Conservation (phyloP, 78 protist genomes). For the Neovahlkampfia damariscottae region DNA sequence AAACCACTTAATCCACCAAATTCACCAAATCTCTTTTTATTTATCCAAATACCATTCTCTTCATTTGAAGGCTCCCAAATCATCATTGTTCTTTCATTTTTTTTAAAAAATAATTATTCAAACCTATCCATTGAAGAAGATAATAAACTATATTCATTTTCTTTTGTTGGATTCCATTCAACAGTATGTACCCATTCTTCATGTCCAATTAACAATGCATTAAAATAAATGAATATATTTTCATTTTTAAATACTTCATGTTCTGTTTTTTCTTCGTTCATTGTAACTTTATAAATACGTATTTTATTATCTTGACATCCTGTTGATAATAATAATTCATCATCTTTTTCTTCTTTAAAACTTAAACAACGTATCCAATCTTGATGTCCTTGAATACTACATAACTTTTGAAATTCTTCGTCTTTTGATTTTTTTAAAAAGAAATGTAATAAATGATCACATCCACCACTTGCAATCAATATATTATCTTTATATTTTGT, state of each 20-base stretch:
- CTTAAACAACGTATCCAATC: not conserved
- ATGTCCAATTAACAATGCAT: not conserved
- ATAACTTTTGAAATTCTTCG: not conserved
- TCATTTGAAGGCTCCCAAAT: not conserved
- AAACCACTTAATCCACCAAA: constrained; percentile 12
- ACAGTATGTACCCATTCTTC: constrained; percentile 12
- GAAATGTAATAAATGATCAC: not conserved
- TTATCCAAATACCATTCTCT: not conserved
- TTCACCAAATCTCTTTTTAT: not conserved
- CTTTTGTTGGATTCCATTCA: constrained; percentile 5
- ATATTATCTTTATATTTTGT: not conserved
- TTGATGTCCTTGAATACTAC: not conserved
- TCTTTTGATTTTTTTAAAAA: not conserved
- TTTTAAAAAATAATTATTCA: not conserved
- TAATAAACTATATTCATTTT: too few species aligned
- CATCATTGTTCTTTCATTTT: not conserved
- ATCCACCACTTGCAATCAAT: not conserved
- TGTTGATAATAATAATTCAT: not conserved
- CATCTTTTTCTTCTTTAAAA: not conserved
- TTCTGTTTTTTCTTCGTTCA: not conserved
- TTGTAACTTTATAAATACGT: not conserved
- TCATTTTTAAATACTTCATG: too few species aligned
- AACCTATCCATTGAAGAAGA: not conserved
- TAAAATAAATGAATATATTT: not conserved
- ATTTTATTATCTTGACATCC: not conserved